A percentile compares a stretch with the other conserved stretches of the same genome.
These are phyloP conservation scores for Xylariaceae sp. DNA, from an alignment of 2,329 filamentous ascomycete genomes.

Conservation along the genomic window DNA sequence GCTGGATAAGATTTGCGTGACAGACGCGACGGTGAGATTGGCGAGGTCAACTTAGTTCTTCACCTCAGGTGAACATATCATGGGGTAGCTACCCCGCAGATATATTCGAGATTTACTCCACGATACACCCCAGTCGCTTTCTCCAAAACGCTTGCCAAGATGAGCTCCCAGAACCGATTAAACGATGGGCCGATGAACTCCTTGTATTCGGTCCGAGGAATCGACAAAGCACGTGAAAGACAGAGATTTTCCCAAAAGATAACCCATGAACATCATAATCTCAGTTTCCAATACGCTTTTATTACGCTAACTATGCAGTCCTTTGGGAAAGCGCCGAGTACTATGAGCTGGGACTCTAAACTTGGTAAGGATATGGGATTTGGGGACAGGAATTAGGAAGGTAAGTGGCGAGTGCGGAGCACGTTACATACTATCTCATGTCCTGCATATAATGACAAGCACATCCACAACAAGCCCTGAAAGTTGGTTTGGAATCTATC, in stretches of 20 bases:
- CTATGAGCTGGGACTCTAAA: neutral
- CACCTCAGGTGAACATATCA: too few species aligned
- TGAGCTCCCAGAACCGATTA: conserved; percentile 7
- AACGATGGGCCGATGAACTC: conserved; percentile 10
- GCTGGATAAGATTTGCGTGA: too few species aligned
- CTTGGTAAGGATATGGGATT: neutral
- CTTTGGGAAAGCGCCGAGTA: conserved; percentile 5
- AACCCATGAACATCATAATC: neutral
- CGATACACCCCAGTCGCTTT: conserved; percentile 12
- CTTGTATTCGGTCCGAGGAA: conserved; percentile 29
- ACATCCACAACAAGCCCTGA: neutral
- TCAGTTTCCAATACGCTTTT: neutral
- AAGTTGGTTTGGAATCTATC: neutral
- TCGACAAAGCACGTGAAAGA: neutral
- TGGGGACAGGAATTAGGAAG: neutral
- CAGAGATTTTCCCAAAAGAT: neutral
- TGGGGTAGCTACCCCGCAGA: conserved; percentile 29
- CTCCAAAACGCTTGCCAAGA: conserved; percentile 17
- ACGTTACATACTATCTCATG: too few species aligned
- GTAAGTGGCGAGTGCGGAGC: neutral
- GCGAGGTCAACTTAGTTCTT: neutral
- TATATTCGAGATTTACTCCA: neutral
- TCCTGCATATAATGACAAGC: conserved; percentile 6
- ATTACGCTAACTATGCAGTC: conserved; percentile 8
- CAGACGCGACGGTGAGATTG: too few species aligned